Evolutionary conservation across 768 basidiomycete species (phyloP).

Genomic region (Phlebiopsis flavidoalba): DNA sequence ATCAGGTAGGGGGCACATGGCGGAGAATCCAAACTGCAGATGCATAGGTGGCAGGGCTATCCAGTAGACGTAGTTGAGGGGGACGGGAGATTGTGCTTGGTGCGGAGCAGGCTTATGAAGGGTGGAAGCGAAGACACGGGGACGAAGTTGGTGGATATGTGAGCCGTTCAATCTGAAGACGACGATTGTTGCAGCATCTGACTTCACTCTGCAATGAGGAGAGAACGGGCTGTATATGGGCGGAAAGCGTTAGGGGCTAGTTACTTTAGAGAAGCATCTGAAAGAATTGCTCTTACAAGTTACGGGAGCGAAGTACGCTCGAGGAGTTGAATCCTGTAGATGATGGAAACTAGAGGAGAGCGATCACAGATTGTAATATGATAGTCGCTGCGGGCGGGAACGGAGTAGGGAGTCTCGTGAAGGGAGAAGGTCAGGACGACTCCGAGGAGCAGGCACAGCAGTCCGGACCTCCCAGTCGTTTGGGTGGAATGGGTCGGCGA

Average conservation of each 20-base stretch:
- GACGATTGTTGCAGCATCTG: slow-evolving; percentile 7
- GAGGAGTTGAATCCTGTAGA: not conserved
- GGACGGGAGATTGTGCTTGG: slow-evolving; percentile 5
- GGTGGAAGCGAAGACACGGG: not conserved
- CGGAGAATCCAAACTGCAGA: slow-evolving; percentile 8
- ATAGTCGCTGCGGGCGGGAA: not conserved
- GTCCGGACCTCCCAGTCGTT: not conserved
- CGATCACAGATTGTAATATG: not conserved
- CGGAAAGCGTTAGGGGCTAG: not conserved
- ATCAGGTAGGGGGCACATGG: slow-evolving; percentile 21
- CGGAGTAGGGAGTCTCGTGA: not conserved
- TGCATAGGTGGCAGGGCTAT: slow-evolving; percentile 7
- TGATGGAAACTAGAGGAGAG: not conserved
- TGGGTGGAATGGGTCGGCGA: not conserved
- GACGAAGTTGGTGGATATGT: not conserved
- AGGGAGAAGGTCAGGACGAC: not conserved
- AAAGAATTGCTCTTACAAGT: not conserved
- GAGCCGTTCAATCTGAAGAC: slow-evolving; percentile 5
- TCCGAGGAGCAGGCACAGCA: not conserved
- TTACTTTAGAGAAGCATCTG: not conserved
- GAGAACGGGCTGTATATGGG: not conserved
- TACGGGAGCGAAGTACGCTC: not conserved
- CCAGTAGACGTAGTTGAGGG: slow-evolving; percentile 12
- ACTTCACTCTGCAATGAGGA: slow-evolving; percentile 1
- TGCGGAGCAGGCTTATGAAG: slow-evolving; percentile 4